These are phyloP conservation scores for Phaeomoniella chlamydospora DNA, from an alignment of 2,329 filamentous ascomycete genomes.

Conservation along the genomic window DNA sequence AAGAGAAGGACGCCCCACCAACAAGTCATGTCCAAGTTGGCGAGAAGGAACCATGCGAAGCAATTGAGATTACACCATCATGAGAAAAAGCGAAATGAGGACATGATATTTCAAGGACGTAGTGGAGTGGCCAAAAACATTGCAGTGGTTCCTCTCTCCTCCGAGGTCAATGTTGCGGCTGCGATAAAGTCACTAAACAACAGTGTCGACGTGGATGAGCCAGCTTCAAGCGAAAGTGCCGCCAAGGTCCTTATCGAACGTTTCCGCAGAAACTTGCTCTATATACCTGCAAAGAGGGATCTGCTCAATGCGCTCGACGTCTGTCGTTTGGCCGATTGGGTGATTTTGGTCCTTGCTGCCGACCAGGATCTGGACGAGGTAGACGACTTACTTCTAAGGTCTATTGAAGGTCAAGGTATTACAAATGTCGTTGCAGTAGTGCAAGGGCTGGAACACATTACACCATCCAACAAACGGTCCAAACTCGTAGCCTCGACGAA, in stretches of 20 bases:
- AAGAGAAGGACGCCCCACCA: slow-evolving; percentile 82
- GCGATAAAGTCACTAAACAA: slow-evolving; percentile 59
- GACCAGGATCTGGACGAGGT: slow-evolving; percentile 70
- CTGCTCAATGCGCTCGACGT: slow-evolving; percentile 69
- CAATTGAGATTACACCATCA: slow-evolving; percentile 77
- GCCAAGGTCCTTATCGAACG: slow-evolving; percentile 63
- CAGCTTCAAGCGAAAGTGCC: slow-evolving; percentile 42
- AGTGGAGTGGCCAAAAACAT: slow-evolving; percentile 81
- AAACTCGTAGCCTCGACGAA: slow-evolving; percentile 72
- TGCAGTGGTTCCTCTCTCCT: slow-evolving; percentile 72
- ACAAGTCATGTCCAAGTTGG: slow-evolving; percentile 93
- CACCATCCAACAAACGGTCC: slow-evolving; percentile 62
- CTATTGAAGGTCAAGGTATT: slow-evolving; percentile 84
- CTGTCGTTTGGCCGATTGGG: slow-evolving; percentile 78
- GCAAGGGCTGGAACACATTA: slow-evolving; percentile 61
- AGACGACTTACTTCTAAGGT: slow-evolving; percentile 72
- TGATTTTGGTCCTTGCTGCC: slow-evolving; percentile 72
- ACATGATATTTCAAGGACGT: slow-evolving; percentile 68
- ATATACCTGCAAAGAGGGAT: slow-evolving; percentile 60
- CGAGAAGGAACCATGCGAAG: slow-evolving; percentile 86
- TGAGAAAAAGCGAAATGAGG: slow-evolving; percentile 65
- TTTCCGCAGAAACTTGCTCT: slow-evolving; percentile 91
- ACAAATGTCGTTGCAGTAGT: slow-evolving; percentile 83
- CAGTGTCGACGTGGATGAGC: slow-evolving; percentile 64
- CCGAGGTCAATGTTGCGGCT: slow-evolving; percentile 50